Base-by-base conservation (phyloP, 305 asterid genomes). In the Fraxinus dipetala region DNA sequence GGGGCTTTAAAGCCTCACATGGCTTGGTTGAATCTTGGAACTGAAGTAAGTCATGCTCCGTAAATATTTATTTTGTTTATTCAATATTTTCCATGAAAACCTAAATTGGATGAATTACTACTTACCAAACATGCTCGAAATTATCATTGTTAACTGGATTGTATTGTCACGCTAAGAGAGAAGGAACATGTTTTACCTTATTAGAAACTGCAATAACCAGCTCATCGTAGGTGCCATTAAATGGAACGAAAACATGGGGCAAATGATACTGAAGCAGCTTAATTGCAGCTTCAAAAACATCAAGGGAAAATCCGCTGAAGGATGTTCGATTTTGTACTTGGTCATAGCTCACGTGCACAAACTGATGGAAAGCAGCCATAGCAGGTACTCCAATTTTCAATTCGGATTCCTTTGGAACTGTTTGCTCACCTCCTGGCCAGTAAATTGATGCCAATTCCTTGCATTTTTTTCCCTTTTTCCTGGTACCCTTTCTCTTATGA, bases 361-460 rank as follows among this genome's bases (percentile, higher is more conserved):
- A 92, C 63, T 89, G 88, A 59, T 77, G 77, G 69, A 88, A 90
- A 35, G 92, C 91, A 26, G 91, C 94, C 45, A 20, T 81, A 0
- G 91, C 91, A 0, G 97, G 98, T 10, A 92, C 91, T 0, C 93
- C 97, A 16, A 91, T 87, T 79, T 72, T 88, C 78, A 92, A 92
- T 31, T 78, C 73, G 90, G 81, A 78, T 38, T 93, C 94, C 36
- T 38, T 86, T 1, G 98, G 97, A 51, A 84, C 85, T 1, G 24
- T 67, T 18, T 30, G 80, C 65, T 63, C 84, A 1, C 91, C 92
- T 9, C 97, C 94, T 56, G 65, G 65, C 65, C 65, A 56, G 65
- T 56, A 56, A 56, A 56, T 56, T 56, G 65, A 56, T 1, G 65
- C 65, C 65, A 56, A 56, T 56, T 56, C 26, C 4, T 56, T 56